A percentile compares a stretch with the other conserved stretches of the same genome.
Conservation (phyloP, 345 rosid species). For the Salix caprea region DNA sequence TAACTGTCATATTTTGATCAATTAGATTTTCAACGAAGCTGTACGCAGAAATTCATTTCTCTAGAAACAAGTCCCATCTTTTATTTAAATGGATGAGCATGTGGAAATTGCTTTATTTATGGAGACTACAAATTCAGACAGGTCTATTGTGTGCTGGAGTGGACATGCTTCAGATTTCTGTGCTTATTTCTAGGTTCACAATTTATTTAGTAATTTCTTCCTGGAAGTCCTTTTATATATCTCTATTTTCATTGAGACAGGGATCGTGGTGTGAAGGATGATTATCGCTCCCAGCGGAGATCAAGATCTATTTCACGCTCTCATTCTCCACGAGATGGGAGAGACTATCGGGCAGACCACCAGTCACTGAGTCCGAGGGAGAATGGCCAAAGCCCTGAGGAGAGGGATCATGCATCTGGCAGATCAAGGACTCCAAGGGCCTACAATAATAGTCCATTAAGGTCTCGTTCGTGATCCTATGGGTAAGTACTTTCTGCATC, state of each 20-base stretch:
- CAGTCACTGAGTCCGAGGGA: slow-evolving; percentile 49
- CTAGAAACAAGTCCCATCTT: slow-evolving; percentile 1
- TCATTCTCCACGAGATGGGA: slow-evolving; percentile 45
- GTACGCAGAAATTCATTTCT: slow-evolving; percentile 10
- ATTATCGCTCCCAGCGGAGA: slow-evolving; percentile 41
- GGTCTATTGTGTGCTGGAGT: slow-evolving; percentile 10
- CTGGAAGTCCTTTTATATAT: slow-evolving; percentile 8
- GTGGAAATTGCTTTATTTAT: slow-evolving; percentile 2
- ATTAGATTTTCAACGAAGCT: slow-evolving; percentile 35
- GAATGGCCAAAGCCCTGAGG: slow-evolving; percentile 40
- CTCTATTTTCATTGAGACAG: slow-evolving; percentile 29
- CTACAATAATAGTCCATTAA: slow-evolving; percentile 37
- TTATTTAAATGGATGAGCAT: not conserved
- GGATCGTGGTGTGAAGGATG: slow-evolving; percentile 41
- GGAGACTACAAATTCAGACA: not conserved
- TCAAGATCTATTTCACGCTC: slow-evolving; percentile 59
- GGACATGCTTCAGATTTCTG: slow-evolving; percentile 6
- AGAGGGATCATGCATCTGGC: slow-evolving; percentile 35
- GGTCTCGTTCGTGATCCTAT: slow-evolving; percentile 47
- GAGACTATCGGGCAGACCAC: slow-evolving; percentile 32
- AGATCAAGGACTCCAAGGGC: slow-evolving; percentile 48
- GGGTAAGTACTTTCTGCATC: slow-evolving; percentile 36
- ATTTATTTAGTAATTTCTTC: not conserved
- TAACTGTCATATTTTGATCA: slow-evolving; percentile 41
- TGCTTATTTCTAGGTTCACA: not conserved